These are phyloP conservation scores for Scedosporium dehoogii DNA, from an alignment of 2,329 filamentous ascomycete species.

Conservation along the genomic window DNA sequence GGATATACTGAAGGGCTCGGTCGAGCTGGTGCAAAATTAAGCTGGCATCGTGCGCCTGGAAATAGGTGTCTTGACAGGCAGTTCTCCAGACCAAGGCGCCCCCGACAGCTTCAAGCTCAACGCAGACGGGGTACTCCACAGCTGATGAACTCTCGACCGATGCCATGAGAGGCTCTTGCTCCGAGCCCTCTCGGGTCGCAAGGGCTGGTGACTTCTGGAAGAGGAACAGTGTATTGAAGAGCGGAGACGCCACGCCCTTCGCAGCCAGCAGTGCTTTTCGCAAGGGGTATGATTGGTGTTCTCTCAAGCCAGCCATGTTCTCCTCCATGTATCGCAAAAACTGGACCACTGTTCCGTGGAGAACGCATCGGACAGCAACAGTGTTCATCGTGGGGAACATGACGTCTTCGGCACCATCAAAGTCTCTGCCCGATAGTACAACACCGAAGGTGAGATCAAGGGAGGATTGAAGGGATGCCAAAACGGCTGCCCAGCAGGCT, in stretches of 20 bases:
- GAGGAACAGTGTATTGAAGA: constrained; percentile 50
- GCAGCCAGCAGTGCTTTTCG: constrained; percentile 49
- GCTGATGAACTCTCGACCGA: constrained; percentile 56
- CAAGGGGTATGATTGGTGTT: constrained; percentile 69
- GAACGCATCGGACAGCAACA: constrained; percentile 59
- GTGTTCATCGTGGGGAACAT: constrained; percentile 93
- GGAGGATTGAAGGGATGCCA: constrained; percentile 51
- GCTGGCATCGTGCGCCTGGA: constrained; percentile 34
- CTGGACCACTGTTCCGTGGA: constrained; percentile 56
- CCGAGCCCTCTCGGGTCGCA: neutral
- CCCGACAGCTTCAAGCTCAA: constrained; percentile 62
- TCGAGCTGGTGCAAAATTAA: constrained; percentile 52
- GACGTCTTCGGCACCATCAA: constrained; percentile 53
- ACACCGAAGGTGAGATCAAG: constrained; percentile 76
- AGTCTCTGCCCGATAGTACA: constrained; percentile 76
- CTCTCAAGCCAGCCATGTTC: constrained; percentile 53
- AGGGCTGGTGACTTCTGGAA: constrained; percentile 30
- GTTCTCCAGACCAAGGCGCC: constrained; percentile 57
- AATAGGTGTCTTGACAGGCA: constrained; percentile 52
- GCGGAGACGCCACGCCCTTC: constrained; percentile 21
- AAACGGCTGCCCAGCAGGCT: constrained; percentile 62
- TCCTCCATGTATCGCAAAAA: constrained; percentile 68
- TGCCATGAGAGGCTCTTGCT: constrained; percentile 35
- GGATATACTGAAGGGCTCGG: constrained; percentile 43
- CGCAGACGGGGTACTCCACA: constrained; percentile 72